Evolutionary conservation across 441 rosid genomes (phyloP).

Genomic region (Sinapis alba): DNA sequence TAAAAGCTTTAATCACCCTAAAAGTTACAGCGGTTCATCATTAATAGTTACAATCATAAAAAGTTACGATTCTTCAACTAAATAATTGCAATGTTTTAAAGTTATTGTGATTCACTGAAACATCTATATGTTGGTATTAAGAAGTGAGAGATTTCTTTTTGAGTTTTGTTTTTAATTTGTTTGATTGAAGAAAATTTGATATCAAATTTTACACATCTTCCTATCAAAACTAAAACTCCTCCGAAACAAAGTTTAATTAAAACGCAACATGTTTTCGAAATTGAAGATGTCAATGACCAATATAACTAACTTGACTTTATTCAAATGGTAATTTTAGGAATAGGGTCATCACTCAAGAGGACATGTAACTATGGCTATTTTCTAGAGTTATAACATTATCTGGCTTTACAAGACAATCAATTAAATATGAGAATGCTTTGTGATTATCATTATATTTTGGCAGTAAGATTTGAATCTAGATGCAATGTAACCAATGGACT

Average conservation of each 20-base stretch:
- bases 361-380: no score
- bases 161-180: neutral
- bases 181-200: neutral
- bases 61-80: no score
- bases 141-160: neutral
- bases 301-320: neutral
- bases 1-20: no score
- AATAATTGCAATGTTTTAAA: no score
- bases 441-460: slow-evolving; percentile 7
- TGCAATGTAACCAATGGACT: slow-evolving; percentile 29
- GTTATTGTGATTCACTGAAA: no score
- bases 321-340: neutral
- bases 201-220: neutral
- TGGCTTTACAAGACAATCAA: neutral
- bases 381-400: no score
- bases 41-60: no score
- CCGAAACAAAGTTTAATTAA: neutral
- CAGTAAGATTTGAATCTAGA: slow-evolving; percentile 27
- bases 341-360: neutral
- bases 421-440: neutral
- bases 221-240: neutral
- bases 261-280: neutral
- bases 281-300: neutral
- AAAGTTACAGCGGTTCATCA: no score
- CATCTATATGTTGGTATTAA: neutral